Base-by-base conservation (phyloP, 148 eudicot species). In the Rhododendron mucronatum region DNA sequence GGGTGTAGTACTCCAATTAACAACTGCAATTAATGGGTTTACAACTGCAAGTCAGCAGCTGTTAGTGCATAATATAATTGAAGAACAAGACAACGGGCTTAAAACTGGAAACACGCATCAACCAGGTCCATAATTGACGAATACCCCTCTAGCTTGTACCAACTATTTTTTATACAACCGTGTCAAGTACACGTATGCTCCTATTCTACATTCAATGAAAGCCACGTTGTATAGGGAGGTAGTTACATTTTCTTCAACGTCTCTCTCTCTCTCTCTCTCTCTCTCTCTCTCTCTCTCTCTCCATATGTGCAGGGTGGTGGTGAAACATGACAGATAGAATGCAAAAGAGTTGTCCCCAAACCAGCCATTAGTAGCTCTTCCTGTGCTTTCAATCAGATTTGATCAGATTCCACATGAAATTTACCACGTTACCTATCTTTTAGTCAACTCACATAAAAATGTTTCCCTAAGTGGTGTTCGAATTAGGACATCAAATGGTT, bases 281-380 rank as follows among this genome's bases (percentile, higher is more conserved):
- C 74, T 67, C 73, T 67, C 73, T 67, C n/a, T 76, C 28, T n/a
- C 57, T 59, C 48, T 63, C 67, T 85, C 73, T 85, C 86, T 75
- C 74, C 16, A 61, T 14, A 35, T 65, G 23, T 85, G 86, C 81
- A 51, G 78, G 73, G 15, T 39, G 76, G 28, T 12, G 39, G 16
- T 10, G 75, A 65, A 80, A 85, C 87, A 85, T 80, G 87, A 65
- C 87, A 85, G 87, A 67, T 48, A 80, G 76, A 53, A 5, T 69
- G 16, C 59, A 47, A 44, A 80, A 74, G 37, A 67, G 48, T 48
- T 85, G 84, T 80, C 67, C 47, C 37, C 76, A 28, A 71, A 39
- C 76, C 74, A 67, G 33, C 35, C 33, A 3, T 67, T 11, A 26
- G 74, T 71, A 11, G 30, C 33, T n/a, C 73, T 65, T 65, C 30